Evolutionary conservation across 768 basidiomycete species (phyloP).

Genomic region (Panaeolus cyanescens): DNA sequence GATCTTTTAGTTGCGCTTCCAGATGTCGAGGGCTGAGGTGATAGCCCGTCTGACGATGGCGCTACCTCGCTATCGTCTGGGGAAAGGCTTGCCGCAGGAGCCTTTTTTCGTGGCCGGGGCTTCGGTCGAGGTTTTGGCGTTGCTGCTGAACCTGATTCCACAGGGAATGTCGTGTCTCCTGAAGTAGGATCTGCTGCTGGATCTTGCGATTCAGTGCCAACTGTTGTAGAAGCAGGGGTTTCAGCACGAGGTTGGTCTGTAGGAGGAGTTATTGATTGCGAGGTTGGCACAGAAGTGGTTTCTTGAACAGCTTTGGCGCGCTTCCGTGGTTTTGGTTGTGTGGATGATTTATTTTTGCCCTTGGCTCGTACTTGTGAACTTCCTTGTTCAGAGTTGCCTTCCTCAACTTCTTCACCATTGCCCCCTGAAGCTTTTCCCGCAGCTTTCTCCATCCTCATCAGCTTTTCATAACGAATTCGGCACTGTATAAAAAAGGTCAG

Average conservation of each 20-base stretch:
- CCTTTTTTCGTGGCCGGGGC: not conserved
- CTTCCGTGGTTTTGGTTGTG: not conserved
- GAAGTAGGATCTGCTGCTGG: not conserved
- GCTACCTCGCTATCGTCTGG: not conserved
- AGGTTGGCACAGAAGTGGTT: not conserved
- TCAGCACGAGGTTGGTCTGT: not conserved
- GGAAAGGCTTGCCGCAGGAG: not conserved
- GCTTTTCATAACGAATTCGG: slow-evolving; percentile 45
- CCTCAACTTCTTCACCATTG: not conserved
- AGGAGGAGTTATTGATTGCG: not conserved
- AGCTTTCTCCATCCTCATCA: slow-evolving; percentile 26
- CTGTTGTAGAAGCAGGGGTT: not conserved
- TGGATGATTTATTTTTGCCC: not conserved
- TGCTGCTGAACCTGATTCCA: not conserved
- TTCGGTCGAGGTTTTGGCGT: not conserved
- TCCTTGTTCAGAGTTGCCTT: not conserved
- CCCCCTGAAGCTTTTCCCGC: slow-evolving; percentile 1
- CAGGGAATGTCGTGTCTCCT: not conserved
- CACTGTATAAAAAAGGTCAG: slow-evolving; percentile 40
- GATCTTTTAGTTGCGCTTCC: not conserved
- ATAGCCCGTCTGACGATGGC: not conserved
- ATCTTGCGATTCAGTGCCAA: not conserved
- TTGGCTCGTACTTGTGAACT: not conserved
- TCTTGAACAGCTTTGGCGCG: not conserved
- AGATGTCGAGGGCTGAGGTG: not conserved